phyloP scores from a whole-genome alignment of 1,284 basidiomycete genomes.

The Puccinia sorghi region DNA sequence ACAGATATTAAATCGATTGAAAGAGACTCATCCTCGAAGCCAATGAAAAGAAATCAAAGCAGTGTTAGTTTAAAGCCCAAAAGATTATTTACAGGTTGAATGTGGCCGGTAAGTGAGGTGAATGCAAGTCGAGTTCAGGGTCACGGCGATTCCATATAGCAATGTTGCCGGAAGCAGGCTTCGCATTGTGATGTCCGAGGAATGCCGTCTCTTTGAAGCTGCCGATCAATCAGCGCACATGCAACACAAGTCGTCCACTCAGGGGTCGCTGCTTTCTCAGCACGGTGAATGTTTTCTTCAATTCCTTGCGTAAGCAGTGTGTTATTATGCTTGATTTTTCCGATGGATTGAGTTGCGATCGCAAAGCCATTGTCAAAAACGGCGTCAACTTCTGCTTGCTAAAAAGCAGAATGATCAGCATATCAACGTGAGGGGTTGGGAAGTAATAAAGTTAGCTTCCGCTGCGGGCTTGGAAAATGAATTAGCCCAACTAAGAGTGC shows the following conservation, averaged over 20 bases:
- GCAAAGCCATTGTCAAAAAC: conserved; percentile 49
- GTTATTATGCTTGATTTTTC: conserved; percentile 24
- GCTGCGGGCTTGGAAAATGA: not conserved
- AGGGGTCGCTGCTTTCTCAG: conserved; percentile 4
- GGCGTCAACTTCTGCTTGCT: conserved; percentile 35
- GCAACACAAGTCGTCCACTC: conserved; percentile 34
- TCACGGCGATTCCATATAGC: conserved; percentile 12
- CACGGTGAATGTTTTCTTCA: conserved; percentile 20
- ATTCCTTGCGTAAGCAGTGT: conserved; percentile 28
- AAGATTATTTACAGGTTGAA: not conserved
- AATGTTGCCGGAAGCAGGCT: conserved; percentile 40
- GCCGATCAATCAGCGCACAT: conserved; percentile 44
- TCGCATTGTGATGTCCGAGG: conserved; percentile 40
- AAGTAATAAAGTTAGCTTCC: not conserved
- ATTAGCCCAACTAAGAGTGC: not conserved
- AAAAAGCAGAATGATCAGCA: not conserved
- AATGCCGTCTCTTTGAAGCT: conserved; percentile 27
- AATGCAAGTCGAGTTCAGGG: not conserved
- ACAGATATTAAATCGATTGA: too few relatives aligned
- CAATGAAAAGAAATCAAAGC: not conserved
- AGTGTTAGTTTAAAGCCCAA: not conserved
- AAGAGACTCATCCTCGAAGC: too few relatives aligned
- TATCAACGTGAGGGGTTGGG: not conserved
- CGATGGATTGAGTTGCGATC: conserved; percentile 41
- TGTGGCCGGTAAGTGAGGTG: not conserved